Base-by-base conservation (phyloP, 192 early-diverging fungal species). In the Phycomyces blakesleeanus region DNA sequence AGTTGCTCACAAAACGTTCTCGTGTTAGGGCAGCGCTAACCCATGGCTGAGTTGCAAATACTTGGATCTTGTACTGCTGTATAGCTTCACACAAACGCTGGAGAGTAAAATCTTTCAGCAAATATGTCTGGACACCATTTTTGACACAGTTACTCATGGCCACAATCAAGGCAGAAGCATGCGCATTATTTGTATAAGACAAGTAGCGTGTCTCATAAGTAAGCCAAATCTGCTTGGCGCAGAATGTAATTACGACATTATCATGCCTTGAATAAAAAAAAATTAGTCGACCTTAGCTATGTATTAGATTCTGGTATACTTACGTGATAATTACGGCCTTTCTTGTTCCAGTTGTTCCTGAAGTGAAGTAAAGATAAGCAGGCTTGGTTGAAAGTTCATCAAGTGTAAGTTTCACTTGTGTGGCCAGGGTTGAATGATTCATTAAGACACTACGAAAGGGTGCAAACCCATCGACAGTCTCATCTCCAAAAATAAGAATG, bases 21-120 rank as follows among this genome's bases (percentile, higher is more conserved):
- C 72, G 68, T 25, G 58, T 66, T 59, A 95, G 61, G n/a, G 76
- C 78, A 24, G 95, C 72, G 10, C 79, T 78, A 3, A 89, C 76
- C 7, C 86, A 86, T 34, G 88, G 88, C 6, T 85, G 85, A 37
- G 87, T 75, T 34, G 76, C 79, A 37, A 79, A 76, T 1, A 78
- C 76, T 60, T 78, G 78, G 42, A 91, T 79, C 57, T 78, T 80
- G 64, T 84, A 80, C 26, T 74, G 69, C 61, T 82, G 73, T 22
- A 93, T 76, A 14, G 65, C 38, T 9, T 54, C 54, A 24, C 81
- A 75, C 52, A 85, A 87, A 20, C 29, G 55, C 9, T 67, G 61
- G 5, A 85, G 71, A 44, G 81, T 74, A 55, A 90, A 92, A 57
- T 84, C 83, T 3, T 78, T 76, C 39, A 89, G 29, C 15, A 63